Base-by-base conservation (phyloP, 2,329 filamentous ascomycete genomes). In the Colletotrichum spaethianum region DNA sequence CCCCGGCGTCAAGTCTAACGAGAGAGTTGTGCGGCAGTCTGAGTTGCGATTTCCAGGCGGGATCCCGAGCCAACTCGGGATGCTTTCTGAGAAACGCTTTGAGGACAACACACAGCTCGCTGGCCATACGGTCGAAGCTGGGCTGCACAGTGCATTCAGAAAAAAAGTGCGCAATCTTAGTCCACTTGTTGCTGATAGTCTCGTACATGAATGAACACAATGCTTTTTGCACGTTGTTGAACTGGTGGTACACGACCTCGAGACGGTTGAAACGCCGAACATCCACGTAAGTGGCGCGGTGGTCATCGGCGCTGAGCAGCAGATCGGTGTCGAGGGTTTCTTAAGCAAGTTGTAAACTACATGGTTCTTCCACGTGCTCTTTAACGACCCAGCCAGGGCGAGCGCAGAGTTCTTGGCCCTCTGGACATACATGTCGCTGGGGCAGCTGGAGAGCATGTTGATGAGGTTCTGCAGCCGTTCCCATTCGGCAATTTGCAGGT, bases 171-270 rank as follows among this genome's bases (percentile, higher is more conserved):
- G n/a, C 26, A 16, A 60, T 9, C 9, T 14, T 16, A 20, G 28
- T 26, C 55, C 50, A 76, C 11, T 50, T 42, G 33, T 68, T 38
- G 8, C 74, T 72, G 3, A 81, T 26, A 4, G 78, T 74, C 38
- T 79, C 75, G 66, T 83, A 87, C 63, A 85, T 78, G 38, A 81
- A 78, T 1, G 83, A 78, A 20, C 80, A 80, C 2, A 85, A 73
- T 62, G 75, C 77, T 52, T 79, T 80, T 64, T 86, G 83, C 1
- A 74, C 70, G 20, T 77, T 70, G 28, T 79, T 80, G 11, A 83
- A 74, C 0, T 46, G 23, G 0, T 14, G 4, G 50, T 82, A 77
- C 28, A 83, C 77, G 1, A 60, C 8, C 1, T 48, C 6, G 5
- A 82, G 69, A 12, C 42, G 50, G 1, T 74, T 56, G 38, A 78